Evolutionary conservation across 148 eudicot species (phyloP).

Genomic region (Rhododendron williamsianum): DNA sequence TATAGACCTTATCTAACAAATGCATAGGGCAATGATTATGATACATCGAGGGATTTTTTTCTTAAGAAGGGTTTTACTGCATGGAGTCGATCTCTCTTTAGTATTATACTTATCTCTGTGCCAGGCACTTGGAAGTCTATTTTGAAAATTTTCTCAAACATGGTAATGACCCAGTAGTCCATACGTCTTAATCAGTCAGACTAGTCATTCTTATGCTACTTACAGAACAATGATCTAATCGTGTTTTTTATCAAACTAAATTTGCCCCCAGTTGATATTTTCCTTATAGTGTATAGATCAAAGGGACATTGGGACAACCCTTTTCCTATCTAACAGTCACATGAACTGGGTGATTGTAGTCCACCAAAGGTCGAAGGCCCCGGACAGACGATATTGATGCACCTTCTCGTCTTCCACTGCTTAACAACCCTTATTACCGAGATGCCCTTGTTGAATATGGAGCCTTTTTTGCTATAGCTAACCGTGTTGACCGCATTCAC

Average conservation of each 20-base stretch:
- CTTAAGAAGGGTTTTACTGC: neutral
- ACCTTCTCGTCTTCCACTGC: conserved; percentile 81
- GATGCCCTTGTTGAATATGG: conserved; percentile 77
- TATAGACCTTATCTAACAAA: neutral
- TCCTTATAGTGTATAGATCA: neutral
- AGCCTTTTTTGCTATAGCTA: conserved; percentile 76
- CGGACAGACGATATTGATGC: conserved; percentile 80
- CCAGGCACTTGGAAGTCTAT: neutral
- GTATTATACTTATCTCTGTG: neutral
- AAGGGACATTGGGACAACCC: neutral
- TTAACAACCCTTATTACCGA: conserved; percentile 62
- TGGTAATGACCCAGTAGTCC: neutral
- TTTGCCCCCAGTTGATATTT: neutral
- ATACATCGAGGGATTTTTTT: neutral
- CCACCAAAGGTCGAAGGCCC: conserved; percentile 67
- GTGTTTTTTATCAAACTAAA: neutral
- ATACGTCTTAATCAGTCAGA: neutral
- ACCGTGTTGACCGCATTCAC: conserved; percentile 76
- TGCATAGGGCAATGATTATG: neutral
- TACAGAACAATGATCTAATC: neutral
- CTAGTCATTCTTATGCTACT: neutral
- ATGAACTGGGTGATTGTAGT: conserved; percentile 35
- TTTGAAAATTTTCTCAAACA: neutral
- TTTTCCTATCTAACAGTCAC: neutral
- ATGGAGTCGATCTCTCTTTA: conserved; percentile 21